Conservation (phyloP, 2,329 filamentous ascomycete genomes). For the Stagonosporopsis rhizophila region DNA sequence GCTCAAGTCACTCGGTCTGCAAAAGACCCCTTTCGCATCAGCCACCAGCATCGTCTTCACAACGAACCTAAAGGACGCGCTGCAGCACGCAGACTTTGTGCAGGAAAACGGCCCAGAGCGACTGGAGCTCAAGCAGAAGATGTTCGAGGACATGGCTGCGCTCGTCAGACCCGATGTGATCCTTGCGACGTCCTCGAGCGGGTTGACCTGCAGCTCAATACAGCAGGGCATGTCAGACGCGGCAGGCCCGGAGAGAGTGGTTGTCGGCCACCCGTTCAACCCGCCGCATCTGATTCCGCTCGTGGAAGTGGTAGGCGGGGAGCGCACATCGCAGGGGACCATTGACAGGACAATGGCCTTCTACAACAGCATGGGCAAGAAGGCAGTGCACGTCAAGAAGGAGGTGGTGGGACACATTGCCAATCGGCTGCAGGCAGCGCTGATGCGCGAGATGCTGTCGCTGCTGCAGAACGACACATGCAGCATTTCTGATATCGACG, state of each 20-base stretch:
- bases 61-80: constrained; percentile 11
- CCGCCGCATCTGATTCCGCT: constrained; percentile 58
- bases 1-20: constrained; percentile 17
- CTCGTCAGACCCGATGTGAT: constrained; percentile 42
- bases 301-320: constrained; percentile 52
- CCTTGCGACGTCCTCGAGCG: constrained; percentile 52
- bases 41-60: constrained; percentile 22
- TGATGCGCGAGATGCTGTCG: constrained; percentile 27
- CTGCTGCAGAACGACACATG: constrained; percentile 23
- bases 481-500: constrained; percentile 25
- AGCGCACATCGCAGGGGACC: constrained; percentile 26
- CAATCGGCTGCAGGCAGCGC: constrained; percentile 53
- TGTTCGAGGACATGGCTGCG: constrained; percentile 48
- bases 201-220: constrained; percentile 46
- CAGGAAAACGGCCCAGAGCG: constrained; percentile 54
- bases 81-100: constrained; percentile 40
- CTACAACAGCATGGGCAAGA: constrained; percentile 52
- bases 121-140: constrained; percentile 49
- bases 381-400: constrained; percentile 39
- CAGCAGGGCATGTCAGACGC: constrained; percentile 18
- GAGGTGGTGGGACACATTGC: constrained; percentile 55
- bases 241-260: constrained; percentile 38
- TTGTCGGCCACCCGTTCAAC: constrained; percentile 58
- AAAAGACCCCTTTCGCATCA: constrained; percentile 10
- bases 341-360: constrained; percentile 46